Conservation (phyloP, 164 flowering plant genomes). For the Annona squamosa region DNA sequence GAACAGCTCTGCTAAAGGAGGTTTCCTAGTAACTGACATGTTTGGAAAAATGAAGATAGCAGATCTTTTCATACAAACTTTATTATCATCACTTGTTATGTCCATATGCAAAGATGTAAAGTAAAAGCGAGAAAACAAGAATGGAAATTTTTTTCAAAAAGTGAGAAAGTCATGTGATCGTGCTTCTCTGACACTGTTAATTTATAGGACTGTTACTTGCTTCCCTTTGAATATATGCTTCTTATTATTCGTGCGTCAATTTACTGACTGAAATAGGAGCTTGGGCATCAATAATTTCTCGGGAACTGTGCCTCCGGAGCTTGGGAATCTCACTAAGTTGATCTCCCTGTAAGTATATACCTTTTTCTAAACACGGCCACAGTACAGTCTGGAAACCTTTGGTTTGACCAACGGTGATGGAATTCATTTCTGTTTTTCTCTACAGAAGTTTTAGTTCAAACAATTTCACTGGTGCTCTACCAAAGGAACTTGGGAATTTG, state of each 20-base stretch:
- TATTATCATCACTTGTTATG: no score
- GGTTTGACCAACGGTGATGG: neutral
- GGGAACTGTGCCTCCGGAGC: slow-evolving; percentile 38
- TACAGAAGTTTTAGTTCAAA: slow-evolving; percentile 49
- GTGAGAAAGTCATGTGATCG: no score
- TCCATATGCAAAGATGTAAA: no score
- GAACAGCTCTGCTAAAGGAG: no score
- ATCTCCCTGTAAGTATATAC: slow-evolving; percentile 29
- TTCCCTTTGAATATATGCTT: neutral
- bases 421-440: neutral
- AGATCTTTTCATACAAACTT: no score
- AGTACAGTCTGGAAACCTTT: no score
- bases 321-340: slow-evolving; percentile 41
- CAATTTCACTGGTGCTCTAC: slow-evolving; percentile 34
- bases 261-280: slow-evolving; percentile 25
- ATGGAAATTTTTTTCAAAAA: no score
- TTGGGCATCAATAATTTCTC: slow-evolving; percentile 47
- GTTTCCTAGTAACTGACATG: no score
- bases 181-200: no score
- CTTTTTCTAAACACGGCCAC: neutral
- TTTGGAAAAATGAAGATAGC: no score
- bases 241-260: neutral
- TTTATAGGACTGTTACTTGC: neutral
- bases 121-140: no score
- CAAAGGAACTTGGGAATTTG: slow-evolving; percentile 34